Conservation (phyloP, 2,329 filamentous ascomycete species). For the Pseudogymnoascus sp. region DNA sequence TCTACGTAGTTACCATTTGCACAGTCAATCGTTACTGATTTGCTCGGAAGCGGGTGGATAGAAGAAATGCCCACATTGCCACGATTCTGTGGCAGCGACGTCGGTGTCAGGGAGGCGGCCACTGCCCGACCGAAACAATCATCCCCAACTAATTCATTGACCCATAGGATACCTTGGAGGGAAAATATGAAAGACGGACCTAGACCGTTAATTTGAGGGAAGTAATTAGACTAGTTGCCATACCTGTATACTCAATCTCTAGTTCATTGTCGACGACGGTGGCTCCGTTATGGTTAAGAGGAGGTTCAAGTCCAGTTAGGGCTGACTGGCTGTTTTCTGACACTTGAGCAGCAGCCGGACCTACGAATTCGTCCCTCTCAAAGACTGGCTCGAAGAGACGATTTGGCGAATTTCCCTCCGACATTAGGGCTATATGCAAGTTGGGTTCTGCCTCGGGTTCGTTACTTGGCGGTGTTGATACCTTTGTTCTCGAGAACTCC, state of each 20-base stretch:
- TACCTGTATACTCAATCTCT: neutral
- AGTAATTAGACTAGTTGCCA: neutral
- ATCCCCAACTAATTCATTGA: constrained; percentile 15
- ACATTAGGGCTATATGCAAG: neutral
- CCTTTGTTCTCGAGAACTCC: neutral
- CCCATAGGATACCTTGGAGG: constrained; percentile 11
- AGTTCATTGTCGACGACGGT: neutral
- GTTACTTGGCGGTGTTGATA: neutral
- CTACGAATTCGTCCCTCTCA: neutral
- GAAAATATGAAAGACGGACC: constrained; percentile 16
- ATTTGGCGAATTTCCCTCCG: neutral
- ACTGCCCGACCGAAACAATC: constrained; percentile 10
- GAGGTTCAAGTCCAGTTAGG: neutral
- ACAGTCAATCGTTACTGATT: neutral
- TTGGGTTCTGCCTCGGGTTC: neutral
- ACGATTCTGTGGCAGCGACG: neutral
- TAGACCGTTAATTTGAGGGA: constrained; percentile 10
- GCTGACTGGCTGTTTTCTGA: neutral
- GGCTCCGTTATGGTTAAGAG: neutral
- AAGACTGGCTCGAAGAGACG: neutral
- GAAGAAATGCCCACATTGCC: neutral
- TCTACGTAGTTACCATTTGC: neutral
- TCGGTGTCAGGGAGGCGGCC: neutral
- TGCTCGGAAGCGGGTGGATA: neutral
- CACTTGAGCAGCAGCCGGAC: neutral